Percentiles rank a stretch among this genome's conserved stretches.
Evolutionary conservation across 768 basidiomycete genomes (phyloP).

Genomic region (Xerocomus spinulosus): DNA sequence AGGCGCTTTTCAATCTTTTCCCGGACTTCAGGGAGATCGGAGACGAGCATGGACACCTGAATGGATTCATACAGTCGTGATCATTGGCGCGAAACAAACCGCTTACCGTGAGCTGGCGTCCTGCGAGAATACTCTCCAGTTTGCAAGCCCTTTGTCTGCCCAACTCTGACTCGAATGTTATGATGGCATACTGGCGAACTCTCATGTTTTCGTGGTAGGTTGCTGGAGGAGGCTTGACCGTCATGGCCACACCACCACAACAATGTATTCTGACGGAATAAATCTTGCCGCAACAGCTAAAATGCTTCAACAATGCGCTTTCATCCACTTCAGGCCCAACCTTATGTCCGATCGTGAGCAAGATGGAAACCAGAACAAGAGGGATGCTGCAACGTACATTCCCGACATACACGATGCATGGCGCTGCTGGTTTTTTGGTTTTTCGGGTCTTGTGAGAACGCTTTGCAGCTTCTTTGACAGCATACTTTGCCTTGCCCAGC

Average conservation of each 20-base stretch:
- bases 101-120: conserved; percentile 40
- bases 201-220: conserved; percentile 34
- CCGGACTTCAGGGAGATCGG: conserved; percentile 32
- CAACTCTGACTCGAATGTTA: conserved; percentile 38
- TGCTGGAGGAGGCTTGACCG: conserved; percentile 19
- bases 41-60: conserved; percentile 26
- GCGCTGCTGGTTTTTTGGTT: conserved; percentile 10
- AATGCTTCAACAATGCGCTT: conserved; percentile 17
- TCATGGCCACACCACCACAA: conserved; percentile 31
- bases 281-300: conserved; percentile 24
- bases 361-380: not conserved
- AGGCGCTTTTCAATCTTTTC: conserved; percentile 28
- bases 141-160: conserved; percentile 41
- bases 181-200: conserved; percentile 47
- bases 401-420: conserved; percentile 50
- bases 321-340: conserved; percentile 30
- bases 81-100: not conserved
- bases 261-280: conserved; percentile 24
- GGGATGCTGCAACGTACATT: conserved; percentile 44
- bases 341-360: conserved; percentile 19
- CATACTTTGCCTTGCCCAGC: conserved; percentile 14
- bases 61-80: not conserved
- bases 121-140: conserved; percentile 38
- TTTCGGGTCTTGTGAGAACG: conserved; percentile 9
- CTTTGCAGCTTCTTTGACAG: conserved; percentile 16